Evolutionary conservation across 345 rosid genomes (phyloP).

Genomic region (Eucalyptus curtisii): DNA sequence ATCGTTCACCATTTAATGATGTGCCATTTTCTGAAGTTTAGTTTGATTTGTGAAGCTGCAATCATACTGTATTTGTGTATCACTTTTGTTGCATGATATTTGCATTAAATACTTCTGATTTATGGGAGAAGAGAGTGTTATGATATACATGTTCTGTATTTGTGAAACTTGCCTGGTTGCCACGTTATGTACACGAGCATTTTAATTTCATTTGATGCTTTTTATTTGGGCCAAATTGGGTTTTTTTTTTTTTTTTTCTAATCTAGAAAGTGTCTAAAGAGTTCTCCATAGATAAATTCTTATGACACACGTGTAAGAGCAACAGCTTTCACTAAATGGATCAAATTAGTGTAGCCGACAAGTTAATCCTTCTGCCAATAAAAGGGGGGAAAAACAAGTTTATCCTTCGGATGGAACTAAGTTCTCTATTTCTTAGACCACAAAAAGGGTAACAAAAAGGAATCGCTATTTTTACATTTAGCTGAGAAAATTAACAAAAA

Average conservation of each 20-base stretch:
- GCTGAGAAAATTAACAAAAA: no score
- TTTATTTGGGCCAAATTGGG: neutral
- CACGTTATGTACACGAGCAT: neutral
- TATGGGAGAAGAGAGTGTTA: neutral
- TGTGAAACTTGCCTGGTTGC: neutral
- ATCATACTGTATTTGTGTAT: neutral
- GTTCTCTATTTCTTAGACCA: no score
- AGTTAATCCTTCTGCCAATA: no score
- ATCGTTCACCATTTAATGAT: rapidly evolving
- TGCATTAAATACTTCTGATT: neutral
- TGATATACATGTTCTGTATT: neutral
- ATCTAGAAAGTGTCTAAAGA: neutral
- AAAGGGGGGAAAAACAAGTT: no score
- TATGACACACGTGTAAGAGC: no score
- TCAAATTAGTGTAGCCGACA: no score
- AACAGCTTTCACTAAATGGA: no score
- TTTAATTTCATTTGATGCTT: neutral
- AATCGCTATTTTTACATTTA: no score
- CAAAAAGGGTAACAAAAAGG: no score
- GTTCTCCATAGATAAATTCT: rapidly evolving
- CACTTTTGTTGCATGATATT: neutral
- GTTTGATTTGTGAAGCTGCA: neutral
- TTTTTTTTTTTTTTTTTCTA: no score
- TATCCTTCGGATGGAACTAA: no score
- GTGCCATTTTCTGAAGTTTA: neutral